Evolutionary conservation across 31 red algal species (phyloP).

Genomic region (Odonthalia washingtoniensis): DNA sequence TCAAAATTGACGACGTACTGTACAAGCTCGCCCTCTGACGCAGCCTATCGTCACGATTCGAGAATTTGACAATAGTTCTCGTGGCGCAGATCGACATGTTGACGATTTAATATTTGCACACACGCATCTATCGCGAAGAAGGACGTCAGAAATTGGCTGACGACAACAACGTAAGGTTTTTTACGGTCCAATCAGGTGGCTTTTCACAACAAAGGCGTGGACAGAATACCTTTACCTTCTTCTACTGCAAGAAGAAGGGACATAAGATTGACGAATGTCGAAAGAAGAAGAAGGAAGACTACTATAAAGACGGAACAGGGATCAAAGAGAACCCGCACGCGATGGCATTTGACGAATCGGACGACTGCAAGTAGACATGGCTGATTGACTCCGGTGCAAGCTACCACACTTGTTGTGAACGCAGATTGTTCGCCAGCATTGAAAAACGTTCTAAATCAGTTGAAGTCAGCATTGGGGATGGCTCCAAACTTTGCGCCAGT

Average conservation of each 20-base stretch:
- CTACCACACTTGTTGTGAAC: not conserved
- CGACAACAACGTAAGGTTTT: not conserved
- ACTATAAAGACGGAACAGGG: not conserved
- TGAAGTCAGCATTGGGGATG: constrained; percentile 32
- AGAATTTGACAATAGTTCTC: not conserved
- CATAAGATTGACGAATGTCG: not conserved
- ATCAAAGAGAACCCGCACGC: not conserved
- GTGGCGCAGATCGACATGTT: not conserved
- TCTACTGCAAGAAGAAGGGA: constrained; percentile 1
- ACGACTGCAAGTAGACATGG: not conserved
- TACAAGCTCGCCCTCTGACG: not conserved
- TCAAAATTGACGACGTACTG: not conserved
- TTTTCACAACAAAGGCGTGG: not conserved
- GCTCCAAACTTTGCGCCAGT: not conserved
- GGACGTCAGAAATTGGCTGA: not conserved
- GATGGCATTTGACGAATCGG: not conserved
- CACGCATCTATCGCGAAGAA: not conserved
- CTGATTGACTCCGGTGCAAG: constrained; percentile 3
- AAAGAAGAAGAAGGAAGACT: not conserved
- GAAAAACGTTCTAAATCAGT: not conserved
- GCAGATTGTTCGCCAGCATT: not conserved
- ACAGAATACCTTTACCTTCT: not conserved
- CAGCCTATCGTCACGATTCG: not conserved
- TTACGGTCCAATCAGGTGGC: not conserved
- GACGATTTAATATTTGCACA: not conserved